Evolutionary conservation across 2,329 filamentous ascomycete species (phyloP).

Genomic region (Leptographium procerum): DNA sequence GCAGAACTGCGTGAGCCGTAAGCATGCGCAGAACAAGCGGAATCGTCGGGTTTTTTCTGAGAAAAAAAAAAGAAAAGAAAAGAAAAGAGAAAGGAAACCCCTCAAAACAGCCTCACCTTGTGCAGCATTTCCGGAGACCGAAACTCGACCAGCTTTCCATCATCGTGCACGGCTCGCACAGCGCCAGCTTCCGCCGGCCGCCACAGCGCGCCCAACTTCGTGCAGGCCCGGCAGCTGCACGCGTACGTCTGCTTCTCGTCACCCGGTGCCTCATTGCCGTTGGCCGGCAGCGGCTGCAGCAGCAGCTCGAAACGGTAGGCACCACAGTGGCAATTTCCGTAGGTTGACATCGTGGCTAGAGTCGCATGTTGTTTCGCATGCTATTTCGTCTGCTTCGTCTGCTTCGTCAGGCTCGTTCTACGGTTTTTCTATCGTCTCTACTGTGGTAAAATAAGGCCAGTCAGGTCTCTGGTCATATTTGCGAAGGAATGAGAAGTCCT

Average conservation of each 20-base stretch:
- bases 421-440: neutral
- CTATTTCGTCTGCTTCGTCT: neutral
- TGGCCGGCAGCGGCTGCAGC: too few species aligned
- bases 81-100: too few species aligned
- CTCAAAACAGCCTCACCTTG: neutral
- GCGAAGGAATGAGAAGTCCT: too few species aligned
- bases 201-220: constrained; percentile 7
- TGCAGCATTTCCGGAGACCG: neutral
- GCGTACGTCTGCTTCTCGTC: neutral
- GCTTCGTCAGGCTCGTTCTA: too few species aligned
- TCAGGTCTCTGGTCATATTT: too few species aligned
- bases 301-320: constrained; percentile 4
- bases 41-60: too few species aligned
- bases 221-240: neutral
- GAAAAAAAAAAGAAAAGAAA: too few species aligned
- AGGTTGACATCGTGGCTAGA: neutral
- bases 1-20: constrained; percentile 3
- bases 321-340: constrained; percentile 10
- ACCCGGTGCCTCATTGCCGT: neutral
- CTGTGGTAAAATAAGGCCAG: too few species aligned
- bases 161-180: neutral
- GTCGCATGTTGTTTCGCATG: neutral
- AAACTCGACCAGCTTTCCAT: neutral
- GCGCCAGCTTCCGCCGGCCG: neutral
- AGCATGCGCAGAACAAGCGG: too few species aligned